phyloP scores from a whole-genome alignment of 306 rosid species.

The Argentina anserina region DNA sequence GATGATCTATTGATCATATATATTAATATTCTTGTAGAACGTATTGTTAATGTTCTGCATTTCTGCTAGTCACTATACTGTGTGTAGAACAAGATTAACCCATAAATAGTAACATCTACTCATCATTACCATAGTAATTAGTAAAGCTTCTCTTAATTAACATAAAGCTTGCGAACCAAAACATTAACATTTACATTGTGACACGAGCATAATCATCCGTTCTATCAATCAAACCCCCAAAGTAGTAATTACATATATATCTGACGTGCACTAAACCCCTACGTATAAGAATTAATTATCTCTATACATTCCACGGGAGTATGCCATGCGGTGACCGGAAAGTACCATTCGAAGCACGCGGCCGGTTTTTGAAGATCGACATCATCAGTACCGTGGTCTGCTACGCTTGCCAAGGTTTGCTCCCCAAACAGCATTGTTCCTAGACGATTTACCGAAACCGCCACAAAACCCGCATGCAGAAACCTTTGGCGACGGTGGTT shows the following conservation, averaged over 20 bases:
- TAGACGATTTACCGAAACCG: conserved; percentile 44
- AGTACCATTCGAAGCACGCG: neutral
- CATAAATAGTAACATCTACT: neutral
- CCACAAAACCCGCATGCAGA: conserved; percentile 70
- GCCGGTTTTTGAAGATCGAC: neutral
- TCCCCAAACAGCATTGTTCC: conserved; percentile 28
- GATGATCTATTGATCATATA: too few species aligned
- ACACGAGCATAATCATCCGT: neutral
- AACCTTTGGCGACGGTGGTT: conserved; percentile 82
- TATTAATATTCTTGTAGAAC: too few species aligned
- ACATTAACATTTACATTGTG: neutral
- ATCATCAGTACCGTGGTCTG: conserved; percentile 27
- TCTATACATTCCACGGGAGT: neutral
- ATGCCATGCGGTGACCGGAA: neutral
- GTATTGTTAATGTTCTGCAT: too few species aligned
- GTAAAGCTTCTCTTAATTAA: too few species aligned
- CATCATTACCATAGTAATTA: too few species aligned
- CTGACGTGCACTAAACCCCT: neutral
- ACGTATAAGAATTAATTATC: neutral
- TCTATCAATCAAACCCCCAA: neutral
- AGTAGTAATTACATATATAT: neutral
- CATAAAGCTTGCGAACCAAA: neutral
- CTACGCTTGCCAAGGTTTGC: conserved; percentile 38
- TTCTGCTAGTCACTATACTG: too few species aligned
- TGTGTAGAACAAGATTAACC: neutral